phyloP scores from a whole-genome alignment of 495 filamentous ascomycete species.

The Aspergillus homomorphus region DNA sequence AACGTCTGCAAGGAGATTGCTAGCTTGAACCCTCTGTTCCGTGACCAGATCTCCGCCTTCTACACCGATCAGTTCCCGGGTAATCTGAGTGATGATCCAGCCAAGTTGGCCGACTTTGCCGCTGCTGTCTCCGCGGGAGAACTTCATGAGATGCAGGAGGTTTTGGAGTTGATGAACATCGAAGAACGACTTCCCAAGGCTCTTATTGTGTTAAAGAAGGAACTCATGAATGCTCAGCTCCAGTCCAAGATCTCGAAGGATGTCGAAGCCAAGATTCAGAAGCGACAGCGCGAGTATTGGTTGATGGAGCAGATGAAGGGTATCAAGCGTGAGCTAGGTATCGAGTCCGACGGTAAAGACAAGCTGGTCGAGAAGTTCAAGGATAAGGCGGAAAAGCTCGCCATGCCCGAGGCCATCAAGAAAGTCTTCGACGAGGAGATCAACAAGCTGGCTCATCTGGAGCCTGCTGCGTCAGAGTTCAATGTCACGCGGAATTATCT shows the following conservation, averaged over 20 bases:
- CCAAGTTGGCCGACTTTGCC: conserved; percentile 93
- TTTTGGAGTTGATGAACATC: conserved; percentile 83
- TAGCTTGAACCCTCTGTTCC: conserved; percentile 87
- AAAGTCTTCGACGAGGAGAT: conserved; percentile 98
- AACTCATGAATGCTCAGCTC: conserved; percentile 95
- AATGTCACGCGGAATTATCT: conserved; percentile 99
- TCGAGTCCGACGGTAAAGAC: conserved; percentile 96
- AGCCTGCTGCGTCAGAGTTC: conserved; percentile 94
- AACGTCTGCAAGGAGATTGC: conserved; percentile 98
- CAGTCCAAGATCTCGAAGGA: conserved; percentile 98
- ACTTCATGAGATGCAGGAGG: conserved; percentile 86
- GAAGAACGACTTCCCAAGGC: conserved; percentile 89
- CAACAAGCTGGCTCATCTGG: conserved; percentile 91
- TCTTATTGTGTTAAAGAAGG: conserved; percentile 89
- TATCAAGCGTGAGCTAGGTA: conserved; percentile 91
- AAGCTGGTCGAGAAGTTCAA: conserved; percentile 96
- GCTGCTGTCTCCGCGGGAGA: conserved; percentile 92
- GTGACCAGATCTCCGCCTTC: conserved; percentile 95
- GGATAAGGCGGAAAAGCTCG: conserved; percentile 88
- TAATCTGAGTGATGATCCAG: conserved; percentile 91
- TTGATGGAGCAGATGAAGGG: conserved; percentile 99
- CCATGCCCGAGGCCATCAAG: conserved; percentile 93
- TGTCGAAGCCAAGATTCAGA: conserved; percentile 95
- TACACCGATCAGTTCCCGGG: conserved; percentile 91
- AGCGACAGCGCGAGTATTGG: conserved; percentile 98